Evolutionary conservation across 1,284 basidiomycete species (phyloP), one percentile per base, ranked within the genome.

Genomic region (Cutaneotrichosporon cyanovorans): DNA sequence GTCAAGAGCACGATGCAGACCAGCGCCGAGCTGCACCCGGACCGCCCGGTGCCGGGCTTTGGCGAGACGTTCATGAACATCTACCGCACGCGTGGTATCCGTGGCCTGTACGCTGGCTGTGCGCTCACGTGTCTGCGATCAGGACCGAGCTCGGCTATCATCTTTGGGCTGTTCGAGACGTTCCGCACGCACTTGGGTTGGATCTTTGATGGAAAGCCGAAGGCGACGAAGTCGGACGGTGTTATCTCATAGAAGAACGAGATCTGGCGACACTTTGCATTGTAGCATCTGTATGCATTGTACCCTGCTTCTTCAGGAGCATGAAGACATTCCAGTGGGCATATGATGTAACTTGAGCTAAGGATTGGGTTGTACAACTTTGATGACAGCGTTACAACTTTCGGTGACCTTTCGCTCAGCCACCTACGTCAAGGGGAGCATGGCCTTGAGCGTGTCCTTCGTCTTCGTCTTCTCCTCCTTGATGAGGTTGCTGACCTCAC

Each of bases 1-100:
- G 80, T 97, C 63, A 98, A 98, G 75, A 89, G 85, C 57, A 80
- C 89, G 37, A 87, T 98, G 69, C 93, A 97, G 76, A 97, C 93
- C 0, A 85, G 85, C 68, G 85, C 85, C 44, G 92, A 96, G 72
- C 76, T 96, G 53, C 76, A 82, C 9, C 82, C 84, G 2, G 61
- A 71, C 25, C 68, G 73, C 23, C 66, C 62, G 48, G 51, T 71
- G 51, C 49, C 62, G 34, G 77, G 82, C 8, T 96, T 96, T 61
- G 65, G 79, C 38, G 75, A 77, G 33, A 87, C 83, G n/a, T 81
- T 82, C 18, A 75, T 69, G 56, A 80, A 80, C 56, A 84, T 97
- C 74, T 95, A 85, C 62, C 71, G 59, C 23, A 79, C 78, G 14
- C 80, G 87, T 62, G 93, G 93, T 1, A 56, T 96, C 8, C 76